Base-by-base conservation (phyloP, 2,329 filamentous ascomycete species). In the Lasiodiplodia citricola region DNA sequence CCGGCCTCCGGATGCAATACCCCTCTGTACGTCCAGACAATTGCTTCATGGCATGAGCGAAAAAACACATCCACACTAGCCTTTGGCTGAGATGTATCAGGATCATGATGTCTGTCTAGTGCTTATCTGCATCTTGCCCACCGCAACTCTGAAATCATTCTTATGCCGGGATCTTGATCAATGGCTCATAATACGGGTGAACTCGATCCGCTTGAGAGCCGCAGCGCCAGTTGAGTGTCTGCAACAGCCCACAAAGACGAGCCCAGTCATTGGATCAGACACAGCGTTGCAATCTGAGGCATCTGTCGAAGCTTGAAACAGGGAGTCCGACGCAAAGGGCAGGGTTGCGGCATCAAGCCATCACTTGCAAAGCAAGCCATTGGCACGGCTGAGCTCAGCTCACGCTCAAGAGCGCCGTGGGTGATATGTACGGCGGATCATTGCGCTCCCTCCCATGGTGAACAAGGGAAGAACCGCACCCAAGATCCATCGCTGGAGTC, bases 381-480 rank as follows among this genome's bases (percentile, higher is more conserved):
- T 44, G 55, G 4, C 16, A 28, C 16, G 6, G 38, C 38, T 47
- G 37, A 62, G 57, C 57, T 60, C 57, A 60, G 57, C 57, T n/a
- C 57, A 62, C 23, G 23, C 38, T n/a, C 23, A 35, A 28, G 52
- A 55, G 11, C 25, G 37, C 14, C 4, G 13, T 18, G 21, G 35
- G 8, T 18, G 41, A 37, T 41, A 74, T 87, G 85, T 87, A 83
- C 83, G 81, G 80, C 84, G 83, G 83, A 86, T 87, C 85, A 87
- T 87, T 87, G 85, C 85, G 85, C 80, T 86, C 84, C 81, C 84
- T 83, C 76, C 82, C 84, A 87, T 77, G 69, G 77, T 76, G 70
- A 72, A 72, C 79, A 80, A 74, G 79, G 75, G 77, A 84, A 84
- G 80, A 82, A 86, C 83, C 85, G 85, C 85, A 87, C 85, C 85